phyloP scores from a whole-genome alignment of 164 flowering plant species.

The Hamamelis virginiana region DNA sequence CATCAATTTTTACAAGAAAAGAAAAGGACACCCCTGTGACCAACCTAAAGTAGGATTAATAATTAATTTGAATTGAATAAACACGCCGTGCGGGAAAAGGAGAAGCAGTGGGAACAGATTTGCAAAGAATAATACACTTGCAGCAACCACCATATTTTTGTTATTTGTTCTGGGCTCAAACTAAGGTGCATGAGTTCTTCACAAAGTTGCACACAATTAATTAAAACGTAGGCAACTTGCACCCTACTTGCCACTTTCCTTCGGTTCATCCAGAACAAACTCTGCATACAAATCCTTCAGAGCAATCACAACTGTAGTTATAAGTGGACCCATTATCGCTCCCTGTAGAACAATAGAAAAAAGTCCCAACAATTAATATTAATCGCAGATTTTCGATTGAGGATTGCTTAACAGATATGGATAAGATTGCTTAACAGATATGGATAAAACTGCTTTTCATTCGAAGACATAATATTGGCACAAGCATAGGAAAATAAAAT shows the following conservation, averaged over 20 bases:
- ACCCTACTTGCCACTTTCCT: slow-evolving; percentile 25
- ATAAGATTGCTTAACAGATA: no score
- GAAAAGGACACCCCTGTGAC: neutral
- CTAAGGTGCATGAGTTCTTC: neutral
- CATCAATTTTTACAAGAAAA: neutral
- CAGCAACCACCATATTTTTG: neutral
- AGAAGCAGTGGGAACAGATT: neutral
- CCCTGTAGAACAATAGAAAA: slow-evolving; percentile 49
- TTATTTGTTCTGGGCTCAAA: neutral
- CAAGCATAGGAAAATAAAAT: neutral
- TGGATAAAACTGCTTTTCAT: no score
- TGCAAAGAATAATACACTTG: slow-evolving; percentile 6
- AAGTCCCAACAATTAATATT: neutral
- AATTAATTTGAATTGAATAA: neutral
- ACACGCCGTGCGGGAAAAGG: no score
- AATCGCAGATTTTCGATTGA: no score
- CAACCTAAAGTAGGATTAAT: neutral
- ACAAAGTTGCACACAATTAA: neutral
- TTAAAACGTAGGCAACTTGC: neutral
- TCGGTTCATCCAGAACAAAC: slow-evolving; percentile 70
- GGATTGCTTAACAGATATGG: no score
- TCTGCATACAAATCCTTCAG: slow-evolving; percentile 83
- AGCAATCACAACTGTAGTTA: slow-evolving; percentile 85
- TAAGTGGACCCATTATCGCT: slow-evolving; percentile 92
- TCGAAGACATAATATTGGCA: neutral